Conservation (phyloP, 2,329 filamentous ascomycete species). For the Ophiostoma perfectum region DNA sequence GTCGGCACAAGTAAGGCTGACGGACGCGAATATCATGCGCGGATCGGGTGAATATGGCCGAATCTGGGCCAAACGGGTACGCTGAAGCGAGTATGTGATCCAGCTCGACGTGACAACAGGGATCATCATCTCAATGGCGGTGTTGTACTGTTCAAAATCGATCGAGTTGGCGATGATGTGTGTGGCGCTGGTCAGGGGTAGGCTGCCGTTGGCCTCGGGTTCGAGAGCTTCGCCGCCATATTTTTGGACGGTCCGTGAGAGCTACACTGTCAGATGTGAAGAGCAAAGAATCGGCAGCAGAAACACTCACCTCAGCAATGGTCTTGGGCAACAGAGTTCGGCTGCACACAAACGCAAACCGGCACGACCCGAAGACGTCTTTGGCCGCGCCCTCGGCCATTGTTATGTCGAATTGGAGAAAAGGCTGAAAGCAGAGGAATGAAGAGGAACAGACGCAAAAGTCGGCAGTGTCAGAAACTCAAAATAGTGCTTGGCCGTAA, state of each 20-base stretch:
- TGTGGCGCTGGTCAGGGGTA: slow-evolving; percentile 45
- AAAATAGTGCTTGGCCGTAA: not conserved
- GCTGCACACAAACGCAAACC: slow-evolving; percentile 44
- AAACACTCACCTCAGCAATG: slow-evolving; percentile 37
- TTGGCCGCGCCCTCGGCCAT: slow-evolving; percentile 33
- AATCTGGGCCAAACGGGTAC: slow-evolving; percentile 66
- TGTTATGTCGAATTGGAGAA: slow-evolving; percentile 3
- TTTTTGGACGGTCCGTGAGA: slow-evolving; percentile 41
- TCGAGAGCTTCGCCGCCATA: slow-evolving; percentile 49
- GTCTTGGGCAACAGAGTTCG: slow-evolving; percentile 37
- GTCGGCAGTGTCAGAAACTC: not conserved
- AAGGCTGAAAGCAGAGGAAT: not conserved
- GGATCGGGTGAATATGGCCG: slow-evolving; percentile 88
- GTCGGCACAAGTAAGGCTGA: slow-evolving; percentile 76
- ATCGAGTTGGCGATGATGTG: slow-evolving; percentile 66
- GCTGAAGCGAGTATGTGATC: slow-evolving; percentile 66
- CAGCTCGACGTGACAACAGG: slow-evolving; percentile 79
- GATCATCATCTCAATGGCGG: slow-evolving; percentile 69
- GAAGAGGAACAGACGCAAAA: not conserved
- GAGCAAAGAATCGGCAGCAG: not conserved
- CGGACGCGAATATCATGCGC: slow-evolving; percentile 79
- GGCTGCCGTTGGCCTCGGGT: slow-evolving; percentile 43
- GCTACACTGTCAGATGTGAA: slow-evolving; percentile 31
- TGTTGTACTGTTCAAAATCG: slow-evolving; percentile 83
- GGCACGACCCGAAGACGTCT: slow-evolving; percentile 40